phyloP scores from a whole-genome alignment of 331 rosid genomes.

The Spiraea crenata region DNA sequence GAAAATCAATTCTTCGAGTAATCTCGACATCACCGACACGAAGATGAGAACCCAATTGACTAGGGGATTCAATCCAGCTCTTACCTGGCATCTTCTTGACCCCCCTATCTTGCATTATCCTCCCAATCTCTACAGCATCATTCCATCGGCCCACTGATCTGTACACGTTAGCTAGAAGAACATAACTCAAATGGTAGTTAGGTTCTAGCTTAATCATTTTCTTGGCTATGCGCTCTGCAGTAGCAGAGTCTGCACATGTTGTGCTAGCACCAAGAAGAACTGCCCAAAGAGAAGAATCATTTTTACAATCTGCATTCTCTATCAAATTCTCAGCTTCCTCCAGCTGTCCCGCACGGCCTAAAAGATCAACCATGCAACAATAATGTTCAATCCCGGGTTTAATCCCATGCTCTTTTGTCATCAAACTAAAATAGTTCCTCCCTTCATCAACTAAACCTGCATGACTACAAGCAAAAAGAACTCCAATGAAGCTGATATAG shows the following conservation, averaged over 20 bases:
- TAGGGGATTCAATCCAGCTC: slow-evolving; percentile 71
- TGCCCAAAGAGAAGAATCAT: slow-evolving; percentile 64
- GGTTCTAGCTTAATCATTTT: slow-evolving; percentile 75
- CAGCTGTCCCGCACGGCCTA: slow-evolving; percentile 73
- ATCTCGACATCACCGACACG: slow-evolving; percentile 19
- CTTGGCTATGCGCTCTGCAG: slow-evolving; percentile 75
- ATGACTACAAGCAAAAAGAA: slow-evolving; percentile 89
- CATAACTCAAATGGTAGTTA: slow-evolving; percentile 64
- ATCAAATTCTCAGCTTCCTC: slow-evolving; percentile 79
- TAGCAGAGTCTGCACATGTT: slow-evolving; percentile 43
- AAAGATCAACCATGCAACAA: slow-evolving; percentile 77
- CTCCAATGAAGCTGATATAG: slow-evolving; percentile 66
- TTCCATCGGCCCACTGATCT: slow-evolving; percentile 78
- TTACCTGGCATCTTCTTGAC: slow-evolving; percentile 70
- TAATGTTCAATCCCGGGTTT: slow-evolving; percentile 74
- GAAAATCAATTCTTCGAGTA: slow-evolving; percentile 22
- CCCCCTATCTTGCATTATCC: slow-evolving; percentile 71
- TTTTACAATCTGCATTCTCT: slow-evolving; percentile 62
- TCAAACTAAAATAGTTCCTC: slow-evolving; percentile 44
- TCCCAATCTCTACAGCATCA: slow-evolving; percentile 64
- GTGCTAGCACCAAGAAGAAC: slow-evolving; percentile 92
- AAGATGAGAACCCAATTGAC: slow-evolving; percentile 31
- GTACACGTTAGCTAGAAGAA: slow-evolving; percentile 70
- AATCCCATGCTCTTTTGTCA: slow-evolving; percentile 54
- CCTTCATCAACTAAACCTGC: slow-evolving; percentile 81